Conservation (phyloP, 2,329 filamentous ascomycete species). For the Camptophora hylomeconis region DNA sequence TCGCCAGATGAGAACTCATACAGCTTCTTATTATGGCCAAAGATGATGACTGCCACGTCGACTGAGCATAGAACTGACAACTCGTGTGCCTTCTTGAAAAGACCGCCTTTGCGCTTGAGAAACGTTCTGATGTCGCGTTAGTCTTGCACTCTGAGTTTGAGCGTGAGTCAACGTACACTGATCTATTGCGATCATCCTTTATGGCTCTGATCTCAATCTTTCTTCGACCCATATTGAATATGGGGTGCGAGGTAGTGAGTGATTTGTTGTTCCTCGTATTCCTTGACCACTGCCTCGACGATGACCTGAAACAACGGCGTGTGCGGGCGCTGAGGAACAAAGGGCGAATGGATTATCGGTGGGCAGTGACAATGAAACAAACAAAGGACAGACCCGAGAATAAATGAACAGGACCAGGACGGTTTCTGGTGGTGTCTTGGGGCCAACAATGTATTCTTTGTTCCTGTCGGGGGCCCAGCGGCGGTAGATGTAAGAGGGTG, state of each 20-base stretch:
- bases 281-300: not conserved
- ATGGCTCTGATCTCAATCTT: constrained; percentile 99
- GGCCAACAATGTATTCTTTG: too few species aligned
- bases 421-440: too few species aligned
- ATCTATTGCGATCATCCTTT: constrained; percentile 95
- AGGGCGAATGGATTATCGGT: not conserved
- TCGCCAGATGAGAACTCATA: constrained; percentile 94
- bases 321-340: not conserved
- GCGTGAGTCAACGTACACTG: constrained; percentile 57
- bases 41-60: constrained; percentile 97
- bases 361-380: not conserved
- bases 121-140: constrained; percentile 58
- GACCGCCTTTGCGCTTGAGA: constrained; percentile 91
- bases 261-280: not conserved
- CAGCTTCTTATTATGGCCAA: constrained; percentile 96
- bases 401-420: too few species aligned
- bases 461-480: too few species aligned
- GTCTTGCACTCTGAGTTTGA: constrained; percentile 5
- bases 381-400: not conserved
- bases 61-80: constrained; percentile 95
- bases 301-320: constrained; percentile 1
- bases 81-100: constrained; percentile 99
- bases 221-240: constrained; percentile 71
- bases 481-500: too few species aligned
- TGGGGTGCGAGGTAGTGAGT: not conserved